These are phyloP conservation scores for Didymella sp. DNA, from an alignment of 2,329 filamentous ascomycete genomes.

Conservation along the genomic window DNA sequence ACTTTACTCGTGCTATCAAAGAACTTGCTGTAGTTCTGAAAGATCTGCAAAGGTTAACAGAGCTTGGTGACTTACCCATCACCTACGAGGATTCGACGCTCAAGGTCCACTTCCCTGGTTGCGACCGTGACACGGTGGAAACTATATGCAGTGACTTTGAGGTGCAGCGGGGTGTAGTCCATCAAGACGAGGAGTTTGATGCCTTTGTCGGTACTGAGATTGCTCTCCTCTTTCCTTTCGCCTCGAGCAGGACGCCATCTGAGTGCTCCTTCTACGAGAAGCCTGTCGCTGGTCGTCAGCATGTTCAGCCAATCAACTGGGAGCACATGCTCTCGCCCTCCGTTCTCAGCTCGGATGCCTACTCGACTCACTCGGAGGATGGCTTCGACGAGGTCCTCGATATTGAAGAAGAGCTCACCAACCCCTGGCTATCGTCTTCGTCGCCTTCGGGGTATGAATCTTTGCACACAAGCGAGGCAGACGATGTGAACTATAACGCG, in stretches of 20 bases:
- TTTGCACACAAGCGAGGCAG: constrained; percentile 62
- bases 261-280: constrained; percentile 57
- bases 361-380: constrained; percentile 48
- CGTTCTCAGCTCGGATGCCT: constrained; percentile 43
- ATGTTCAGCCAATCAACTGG: constrained; percentile 57
- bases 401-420: constrained; percentile 49
- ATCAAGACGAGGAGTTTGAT: constrained; percentile 81
- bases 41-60: constrained; percentile 79
- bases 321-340: constrained; percentile 63
- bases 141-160: constrained; percentile 84
- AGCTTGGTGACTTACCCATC: constrained; percentile 83
- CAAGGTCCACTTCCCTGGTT: constrained; percentile 87
- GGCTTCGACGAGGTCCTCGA: constrained; percentile 52
- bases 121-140: constrained; percentile 83
- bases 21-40: constrained; percentile 80
- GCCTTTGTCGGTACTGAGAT: constrained; percentile 70
- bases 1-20: constrained; percentile 86
- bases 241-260: constrained; percentile 65
- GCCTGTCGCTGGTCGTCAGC: constrained; percentile 46
- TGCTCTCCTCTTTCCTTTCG: constrained; percentile 85
- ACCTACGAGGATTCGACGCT: constrained; percentile 72
- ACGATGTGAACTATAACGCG: constrained; percentile 45
- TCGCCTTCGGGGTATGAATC: constrained; percentile 64
- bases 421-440: constrained; percentile 61
- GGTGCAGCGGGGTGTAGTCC: constrained; percentile 78